Percentiles rank a stretch among this genome's conserved stretches.
Conservation (phyloP, 2,329 filamentous ascomycete genomes). For the Tympanopsis confertula region DNA sequence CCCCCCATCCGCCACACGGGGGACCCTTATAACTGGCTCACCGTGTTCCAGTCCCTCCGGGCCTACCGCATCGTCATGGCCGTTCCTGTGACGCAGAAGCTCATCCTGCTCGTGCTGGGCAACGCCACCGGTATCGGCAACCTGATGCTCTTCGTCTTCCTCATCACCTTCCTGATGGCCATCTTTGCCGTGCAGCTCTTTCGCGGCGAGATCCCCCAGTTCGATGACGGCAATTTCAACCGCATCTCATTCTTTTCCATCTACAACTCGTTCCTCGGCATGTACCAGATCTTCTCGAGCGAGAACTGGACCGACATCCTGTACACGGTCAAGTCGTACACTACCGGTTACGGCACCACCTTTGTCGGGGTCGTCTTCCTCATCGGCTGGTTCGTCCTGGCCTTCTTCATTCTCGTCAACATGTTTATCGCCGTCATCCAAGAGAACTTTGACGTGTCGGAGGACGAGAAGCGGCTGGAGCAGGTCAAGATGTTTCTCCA, state of each 20-base stretch:
- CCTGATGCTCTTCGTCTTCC: conserved; percentile 88
- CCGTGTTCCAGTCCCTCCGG: conserved; percentile 82
- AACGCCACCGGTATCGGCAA: conserved; percentile 89
- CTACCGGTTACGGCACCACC: conserved; percentile 54
- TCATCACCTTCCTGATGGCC: conserved; percentile 85
- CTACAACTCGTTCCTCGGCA: conserved; percentile 93
- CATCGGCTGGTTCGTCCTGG: conserved; percentile 88
- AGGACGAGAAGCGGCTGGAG: conserved; percentile 93
- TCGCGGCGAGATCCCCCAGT: conserved; percentile 65
- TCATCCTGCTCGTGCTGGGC: conserved; percentile 79
- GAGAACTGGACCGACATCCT: conserved; percentile 90
- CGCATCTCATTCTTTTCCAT: conserved; percentile 76
- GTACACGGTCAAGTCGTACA: conserved; percentile 67
- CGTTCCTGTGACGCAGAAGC: conserved; percentile 72
- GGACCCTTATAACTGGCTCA: conserved; percentile 73
- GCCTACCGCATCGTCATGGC: conserved; percentile 86
- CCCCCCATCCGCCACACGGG: conserved; percentile 65
- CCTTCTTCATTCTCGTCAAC: conserved; percentile 92
- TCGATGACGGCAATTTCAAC: conserved; percentile 53
- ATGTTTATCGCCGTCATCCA: conserved; percentile 99
- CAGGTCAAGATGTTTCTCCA: conserved; percentile 93
- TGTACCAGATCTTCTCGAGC: conserved; percentile 93
- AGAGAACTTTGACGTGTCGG: conserved; percentile 96
- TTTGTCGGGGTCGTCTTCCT: conserved; percentile 90
- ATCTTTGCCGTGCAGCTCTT: conserved; percentile 92